Evolutionary conservation across 768 basidiomycete species (phyloP).

Genomic region (Tephrocybe sp.): DNA sequence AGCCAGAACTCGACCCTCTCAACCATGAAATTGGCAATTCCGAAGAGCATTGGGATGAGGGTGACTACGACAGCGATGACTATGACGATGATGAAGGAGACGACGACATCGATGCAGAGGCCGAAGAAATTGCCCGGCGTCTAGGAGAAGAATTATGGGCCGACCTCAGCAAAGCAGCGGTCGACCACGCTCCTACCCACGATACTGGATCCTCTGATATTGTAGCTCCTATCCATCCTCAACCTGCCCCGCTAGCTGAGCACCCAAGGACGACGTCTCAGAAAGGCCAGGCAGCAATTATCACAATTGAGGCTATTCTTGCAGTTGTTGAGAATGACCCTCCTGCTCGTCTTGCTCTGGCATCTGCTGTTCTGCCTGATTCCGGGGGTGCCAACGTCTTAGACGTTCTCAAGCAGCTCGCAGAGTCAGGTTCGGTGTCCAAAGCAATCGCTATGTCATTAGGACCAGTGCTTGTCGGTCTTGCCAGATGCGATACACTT

Average conservation of each 20-base stretch:
- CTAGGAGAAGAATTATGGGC: slow-evolving; percentile 79
- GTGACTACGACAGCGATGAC: slow-evolving; percentile 33
- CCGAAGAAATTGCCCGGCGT: slow-evolving; percentile 69
- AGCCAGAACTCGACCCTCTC: slow-evolving; percentile 5
- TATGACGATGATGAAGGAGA: slow-evolving; percentile 51
- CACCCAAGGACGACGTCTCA: slow-evolving; percentile 24
- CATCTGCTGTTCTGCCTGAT: slow-evolving; percentile 48
- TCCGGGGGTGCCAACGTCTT: slow-evolving; percentile 49
- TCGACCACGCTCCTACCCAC: slow-evolving; percentile 26
- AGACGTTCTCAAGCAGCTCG: slow-evolving; percentile 50
- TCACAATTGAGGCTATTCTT: slow-evolving; percentile 65
- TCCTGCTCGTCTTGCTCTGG: slow-evolving; percentile 52
- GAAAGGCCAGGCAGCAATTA: slow-evolving; percentile 57
- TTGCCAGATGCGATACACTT: slow-evolving; percentile 63
- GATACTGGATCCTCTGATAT: slow-evolving; percentile 6
- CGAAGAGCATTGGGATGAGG: slow-evolving; percentile 38
- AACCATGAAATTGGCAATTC: slow-evolving; percentile 19
- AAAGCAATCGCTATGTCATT: slow-evolving; percentile 54
- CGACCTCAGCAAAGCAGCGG: slow-evolving; percentile 65
- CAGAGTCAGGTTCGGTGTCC: slow-evolving; percentile 44
- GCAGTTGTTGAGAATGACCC: slow-evolving; percentile 54
- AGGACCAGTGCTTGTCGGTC: slow-evolving; percentile 57
- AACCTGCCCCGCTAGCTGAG: slow-evolving; percentile 10
- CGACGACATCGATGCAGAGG: slow-evolving; percentile 65
- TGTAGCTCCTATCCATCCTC: neutral